These are phyloP conservation scores for Xylaria digitata DNA, from an alignment of 2,329 filamentous ascomycete genomes.

Conservation along the genomic window DNA sequence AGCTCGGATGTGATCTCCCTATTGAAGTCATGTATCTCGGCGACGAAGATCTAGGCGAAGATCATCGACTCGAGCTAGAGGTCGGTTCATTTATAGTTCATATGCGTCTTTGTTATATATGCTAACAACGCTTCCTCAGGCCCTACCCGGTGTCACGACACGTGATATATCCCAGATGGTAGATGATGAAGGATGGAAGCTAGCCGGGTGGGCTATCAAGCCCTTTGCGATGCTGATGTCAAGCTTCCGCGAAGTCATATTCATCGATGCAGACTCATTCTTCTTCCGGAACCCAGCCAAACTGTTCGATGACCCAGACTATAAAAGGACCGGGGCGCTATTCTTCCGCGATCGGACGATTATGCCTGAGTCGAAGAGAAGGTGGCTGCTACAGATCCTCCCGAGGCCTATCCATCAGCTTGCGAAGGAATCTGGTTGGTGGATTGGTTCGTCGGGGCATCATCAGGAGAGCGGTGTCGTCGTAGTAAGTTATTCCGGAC, in stretches of 20 bases:
- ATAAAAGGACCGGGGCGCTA: constrained; percentile 56
- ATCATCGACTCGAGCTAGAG: constrained; percentile 56
- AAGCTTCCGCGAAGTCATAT: constrained; percentile 59
- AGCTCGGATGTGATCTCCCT: constrained; percentile 54
- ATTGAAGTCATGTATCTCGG: constrained; percentile 57
- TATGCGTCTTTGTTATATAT: not conserved
- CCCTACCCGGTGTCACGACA: constrained; percentile 56
- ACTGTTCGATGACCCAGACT: constrained; percentile 57
- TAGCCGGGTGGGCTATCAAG: constrained; percentile 60
- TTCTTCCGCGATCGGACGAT: constrained; percentile 60
- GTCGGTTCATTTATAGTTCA: constrained; percentile 26
- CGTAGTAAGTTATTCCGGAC: constrained; percentile 48
- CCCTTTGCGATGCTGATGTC: constrained; percentile 60
- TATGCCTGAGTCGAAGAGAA: constrained; percentile 52
- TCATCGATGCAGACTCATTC: constrained; percentile 59
- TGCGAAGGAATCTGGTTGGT: constrained; percentile 53
- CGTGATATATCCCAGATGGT: constrained; percentile 59
- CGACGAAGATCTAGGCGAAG: constrained; percentile 56
- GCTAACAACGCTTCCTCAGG: constrained; percentile 22
- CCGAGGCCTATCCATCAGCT: constrained; percentile 57
- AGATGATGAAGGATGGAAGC: constrained; percentile 56
- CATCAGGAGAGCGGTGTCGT: constrained; percentile 60
- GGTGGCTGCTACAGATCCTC: constrained; percentile 56
- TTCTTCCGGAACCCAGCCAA: constrained; percentile 57
- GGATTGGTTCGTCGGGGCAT: constrained; percentile 53